Percentiles rank a stretch among this genome's conserved stretches.
phyloP scores from a whole-genome alignment of 2,329 filamentous ascomycete species.

The Huntiella bhutanensis region DNA sequence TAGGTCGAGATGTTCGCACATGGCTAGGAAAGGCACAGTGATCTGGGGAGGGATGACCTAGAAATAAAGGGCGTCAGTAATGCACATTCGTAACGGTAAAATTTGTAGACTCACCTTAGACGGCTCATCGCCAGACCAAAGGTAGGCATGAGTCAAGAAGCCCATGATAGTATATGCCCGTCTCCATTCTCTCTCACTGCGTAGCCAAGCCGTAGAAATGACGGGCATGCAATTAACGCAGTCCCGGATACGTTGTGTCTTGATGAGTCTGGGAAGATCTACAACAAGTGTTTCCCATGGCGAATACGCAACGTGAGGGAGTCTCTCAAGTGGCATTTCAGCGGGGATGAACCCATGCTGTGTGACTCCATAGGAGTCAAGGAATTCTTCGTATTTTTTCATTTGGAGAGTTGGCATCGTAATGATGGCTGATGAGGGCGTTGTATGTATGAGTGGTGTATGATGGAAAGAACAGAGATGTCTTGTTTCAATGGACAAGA shows the following conservation, averaged over 20 bases:
- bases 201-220: slow-evolving; percentile 62
- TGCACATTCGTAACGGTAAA: background rate
- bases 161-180: slow-evolving; percentile 76
- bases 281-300: slow-evolving; percentile 78
- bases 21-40: slow-evolving; percentile 60
- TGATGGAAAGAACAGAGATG: background rate
- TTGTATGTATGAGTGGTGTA: background rate
- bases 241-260: slow-evolving; percentile 63
- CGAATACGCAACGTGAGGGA: slow-evolving; percentile 81
- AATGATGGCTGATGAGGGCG: too few relatives aligned
- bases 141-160: slow-evolving; percentile 86
- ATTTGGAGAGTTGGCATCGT: background rate
- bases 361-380: slow-evolving; percentile 14
- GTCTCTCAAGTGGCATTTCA: slow-evolving; percentile 54
- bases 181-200: slow-evolving; percentile 76
- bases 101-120: slow-evolving; percentile 22
- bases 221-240: slow-evolving; percentile 66
- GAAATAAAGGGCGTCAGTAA: background rate
- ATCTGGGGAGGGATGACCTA: slow-evolving; percentile 61
- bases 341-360: slow-evolving; percentile 75
- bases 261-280: slow-evolving; percentile 70
- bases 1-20: slow-evolving; percentile 63
- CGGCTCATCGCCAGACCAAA: slow-evolving; percentile 81
- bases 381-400: background rate
- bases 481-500: background rate